A percentile compares a stretch with the other conserved stretches of the same genome.
Evolutionary conservation across 1,284 basidiomycete genomes (phyloP).

Genomic region (Cryptococcus hybrid): DNA sequence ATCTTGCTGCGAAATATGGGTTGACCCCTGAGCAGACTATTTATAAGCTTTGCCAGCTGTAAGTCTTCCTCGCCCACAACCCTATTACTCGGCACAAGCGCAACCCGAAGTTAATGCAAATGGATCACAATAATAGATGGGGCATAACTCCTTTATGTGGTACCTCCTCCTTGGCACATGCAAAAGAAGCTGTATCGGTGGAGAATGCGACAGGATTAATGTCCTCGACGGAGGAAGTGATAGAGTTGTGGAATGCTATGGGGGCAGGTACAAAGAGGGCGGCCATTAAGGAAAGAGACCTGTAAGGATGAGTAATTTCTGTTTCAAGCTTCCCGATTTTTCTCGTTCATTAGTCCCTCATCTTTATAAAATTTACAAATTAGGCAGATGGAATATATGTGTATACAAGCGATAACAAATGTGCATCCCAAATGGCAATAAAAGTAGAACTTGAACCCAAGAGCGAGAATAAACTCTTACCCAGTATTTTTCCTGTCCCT

Average conservation of each 20-base stretch:
- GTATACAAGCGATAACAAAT: no score
- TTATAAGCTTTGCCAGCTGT: conserved; percentile 63
- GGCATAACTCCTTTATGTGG: conserved; percentile 44
- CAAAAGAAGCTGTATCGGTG: conserved; percentile 61
- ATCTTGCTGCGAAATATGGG: conserved; percentile 54
- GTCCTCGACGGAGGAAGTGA: conserved; percentile 34
- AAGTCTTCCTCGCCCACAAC: conserved; percentile 6
- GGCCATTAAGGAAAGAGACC: no score
- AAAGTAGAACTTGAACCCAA: no score
- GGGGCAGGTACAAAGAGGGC: no score
- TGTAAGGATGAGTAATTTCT: no score
- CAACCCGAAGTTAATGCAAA: neutral
- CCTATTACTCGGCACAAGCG: neutral
- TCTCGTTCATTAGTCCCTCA: no score
- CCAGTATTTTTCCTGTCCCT: no score
- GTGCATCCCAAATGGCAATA: no score
- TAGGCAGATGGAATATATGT: no score
- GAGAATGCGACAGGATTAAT: conserved; percentile 52
- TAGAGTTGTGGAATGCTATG: conserved; percentile 21
- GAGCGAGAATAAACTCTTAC: no score
- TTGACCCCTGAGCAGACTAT: conserved; percentile 65
- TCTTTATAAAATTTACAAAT: no score
- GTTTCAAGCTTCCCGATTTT: no score
- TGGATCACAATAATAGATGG: conserved; percentile 23
- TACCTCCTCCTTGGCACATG: conserved; percentile 53